These are phyloP conservation scores for Alternaria gansuensis DNA, from an alignment of 2,329 filamentous ascomycete species.

Conservation along the genomic window DNA sequence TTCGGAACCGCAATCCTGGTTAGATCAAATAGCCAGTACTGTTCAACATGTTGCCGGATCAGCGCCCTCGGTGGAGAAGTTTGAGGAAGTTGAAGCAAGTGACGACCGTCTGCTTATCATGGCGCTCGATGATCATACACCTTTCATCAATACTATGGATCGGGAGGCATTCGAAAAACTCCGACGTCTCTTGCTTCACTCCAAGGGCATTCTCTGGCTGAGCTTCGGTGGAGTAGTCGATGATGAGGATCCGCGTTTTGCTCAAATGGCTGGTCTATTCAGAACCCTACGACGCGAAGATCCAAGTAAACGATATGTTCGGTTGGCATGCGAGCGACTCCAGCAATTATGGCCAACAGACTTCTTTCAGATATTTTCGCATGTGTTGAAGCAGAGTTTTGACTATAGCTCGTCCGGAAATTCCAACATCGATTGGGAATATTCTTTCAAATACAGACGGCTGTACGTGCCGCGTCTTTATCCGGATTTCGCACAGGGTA, in stretches of 20 bases:
- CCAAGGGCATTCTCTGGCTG: conserved; percentile 5
- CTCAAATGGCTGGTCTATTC: conserved; percentile 2
- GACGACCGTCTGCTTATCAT: not conserved
- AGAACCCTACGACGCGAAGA: conserved; percentile 10
- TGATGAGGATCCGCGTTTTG: not conserved
- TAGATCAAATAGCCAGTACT: not conserved
- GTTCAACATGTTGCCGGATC: conserved; percentile 1
- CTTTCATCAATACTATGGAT: conserved; percentile 3
- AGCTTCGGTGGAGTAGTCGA: conserved; percentile 8
- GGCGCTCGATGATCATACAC: not conserved
- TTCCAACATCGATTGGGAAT: conserved; percentile 3
- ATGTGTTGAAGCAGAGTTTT: conserved; percentile 3
- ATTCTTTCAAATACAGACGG: not conserved
- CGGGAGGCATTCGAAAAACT: conserved; percentile 1
- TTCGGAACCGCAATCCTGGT: not conserved
- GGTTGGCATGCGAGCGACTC: not conserved
- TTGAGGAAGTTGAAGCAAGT: conserved; percentile 1
- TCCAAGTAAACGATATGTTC: conserved; percentile 6
- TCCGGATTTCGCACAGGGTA: conserved; percentile 2
- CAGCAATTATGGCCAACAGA: conserved; percentile 3
- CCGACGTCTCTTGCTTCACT: not conserved
- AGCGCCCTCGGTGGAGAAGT: not conserved
- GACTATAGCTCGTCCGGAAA: not conserved
- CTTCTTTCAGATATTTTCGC: not conserved
- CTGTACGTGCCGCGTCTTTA: conserved; percentile 5